These are phyloP conservation scores for Coprinellus micaceus DNA, from an alignment of 768 basidiomycete genomes.

Conservation along the genomic window DNA sequence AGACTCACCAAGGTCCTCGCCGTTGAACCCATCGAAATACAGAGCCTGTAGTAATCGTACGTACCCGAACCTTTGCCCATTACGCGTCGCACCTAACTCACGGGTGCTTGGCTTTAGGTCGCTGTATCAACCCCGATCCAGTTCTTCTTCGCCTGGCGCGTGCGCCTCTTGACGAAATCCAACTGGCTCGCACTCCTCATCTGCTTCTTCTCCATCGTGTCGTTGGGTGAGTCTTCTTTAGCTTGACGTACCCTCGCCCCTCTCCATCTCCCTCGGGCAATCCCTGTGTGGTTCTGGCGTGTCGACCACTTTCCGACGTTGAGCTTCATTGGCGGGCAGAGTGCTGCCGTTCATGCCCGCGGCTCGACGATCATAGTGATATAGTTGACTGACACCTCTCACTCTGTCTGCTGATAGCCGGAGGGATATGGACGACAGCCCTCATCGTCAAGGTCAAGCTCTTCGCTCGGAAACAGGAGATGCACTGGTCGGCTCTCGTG, in stretches of 20 bases:
- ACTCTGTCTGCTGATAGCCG: constrained; percentile 25
- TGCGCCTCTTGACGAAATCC: constrained; percentile 37
- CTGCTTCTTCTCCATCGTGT: constrained; percentile 29
- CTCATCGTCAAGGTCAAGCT: constrained; percentile 30
- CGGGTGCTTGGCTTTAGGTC: constrained; percentile 22
- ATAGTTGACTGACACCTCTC: neutral
- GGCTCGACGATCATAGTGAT: too few species aligned
- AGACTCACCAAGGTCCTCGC: neutral
- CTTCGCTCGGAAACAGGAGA: constrained; percentile 37
- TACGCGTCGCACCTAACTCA: too few species aligned
- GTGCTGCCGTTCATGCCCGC: too few species aligned
- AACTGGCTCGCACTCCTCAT: constrained; percentile 33
- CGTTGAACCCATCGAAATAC: too few species aligned
- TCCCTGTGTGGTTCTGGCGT: too few species aligned
- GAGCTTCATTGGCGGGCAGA: too few species aligned
- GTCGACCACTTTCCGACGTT: too few species aligned
- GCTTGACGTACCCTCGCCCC: constrained; percentile 1
- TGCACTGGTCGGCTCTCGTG: constrained; percentile 38
- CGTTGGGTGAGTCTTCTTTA: constrained; percentile 23
- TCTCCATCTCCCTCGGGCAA: neutral
- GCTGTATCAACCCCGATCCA: constrained; percentile 46
- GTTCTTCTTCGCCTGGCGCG: constrained; percentile 43
- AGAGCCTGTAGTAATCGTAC: constrained; percentile 33
- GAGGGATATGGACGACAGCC: constrained; percentile 37
- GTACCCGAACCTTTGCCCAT: constrained; percentile 4